Evolutionary conservation across 1,284 basidiomycete species (phyloP).

Genomic region (Anthracocystis panici-leucophaei): DNA sequence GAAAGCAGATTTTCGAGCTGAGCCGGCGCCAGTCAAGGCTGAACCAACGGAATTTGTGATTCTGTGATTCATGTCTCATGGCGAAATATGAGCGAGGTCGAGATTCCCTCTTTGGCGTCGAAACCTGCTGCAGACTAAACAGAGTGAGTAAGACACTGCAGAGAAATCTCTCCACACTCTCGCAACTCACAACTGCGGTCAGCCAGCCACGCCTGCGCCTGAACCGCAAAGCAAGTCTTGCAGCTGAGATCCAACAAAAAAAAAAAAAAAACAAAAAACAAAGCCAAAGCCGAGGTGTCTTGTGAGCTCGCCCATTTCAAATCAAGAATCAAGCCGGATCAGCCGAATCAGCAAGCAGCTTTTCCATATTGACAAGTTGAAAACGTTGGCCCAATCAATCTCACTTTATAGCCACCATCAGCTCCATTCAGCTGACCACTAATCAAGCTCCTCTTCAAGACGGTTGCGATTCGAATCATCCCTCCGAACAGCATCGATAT

Average conservation of each 20-base stretch:
- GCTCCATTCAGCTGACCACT: not conserved
- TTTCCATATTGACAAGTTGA: not conserved
- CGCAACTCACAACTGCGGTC: not conserved
- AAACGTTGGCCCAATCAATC: not conserved
- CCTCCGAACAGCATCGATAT: not conserved
- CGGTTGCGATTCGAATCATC: not conserved
- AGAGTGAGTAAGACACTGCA: not conserved
- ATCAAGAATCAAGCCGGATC: constrained; percentile 6
- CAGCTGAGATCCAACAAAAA: constrained; percentile 4
- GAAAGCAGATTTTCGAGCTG: too few relatives aligned
- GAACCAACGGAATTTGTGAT: not conserved
- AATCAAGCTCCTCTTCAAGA: not conserved
- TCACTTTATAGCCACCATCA: not conserved
- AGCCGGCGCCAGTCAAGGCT: constrained; percentile 2
- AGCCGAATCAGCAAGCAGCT: not conserved
- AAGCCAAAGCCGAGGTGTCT: constrained; percentile 10
- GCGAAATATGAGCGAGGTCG: not conserved
- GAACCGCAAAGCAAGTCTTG: not conserved
- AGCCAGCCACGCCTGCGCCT: too few relatives aligned
- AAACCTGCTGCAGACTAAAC: not conserved
- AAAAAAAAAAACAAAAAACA: not conserved
- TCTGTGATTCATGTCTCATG: not conserved
- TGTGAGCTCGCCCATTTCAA: constrained; percentile 20
- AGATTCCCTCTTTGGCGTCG: constrained; percentile 1
- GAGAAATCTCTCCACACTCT: too few relatives aligned